Percentiles rank a stretch among this genome's conserved stretches.
These are phyloP conservation scores for Candida sp. DNA, from an alignment of 1,139 yeast genomes.

Conservation along the genomic window DNA sequence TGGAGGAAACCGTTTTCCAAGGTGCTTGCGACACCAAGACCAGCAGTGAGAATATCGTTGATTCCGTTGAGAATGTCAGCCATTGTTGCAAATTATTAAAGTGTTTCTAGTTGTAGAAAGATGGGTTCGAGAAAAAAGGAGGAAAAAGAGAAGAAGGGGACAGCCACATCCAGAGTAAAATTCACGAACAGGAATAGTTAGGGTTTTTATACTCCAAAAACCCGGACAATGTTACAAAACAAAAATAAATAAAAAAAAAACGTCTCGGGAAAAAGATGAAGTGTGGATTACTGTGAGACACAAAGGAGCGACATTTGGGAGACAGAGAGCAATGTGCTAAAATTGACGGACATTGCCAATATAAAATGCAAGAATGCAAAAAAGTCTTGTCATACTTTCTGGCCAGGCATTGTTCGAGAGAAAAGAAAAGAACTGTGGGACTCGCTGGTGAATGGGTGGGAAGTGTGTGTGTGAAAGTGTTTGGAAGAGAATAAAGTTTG, in stretches of 20 bases:
- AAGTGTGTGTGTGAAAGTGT: too few species aligned
- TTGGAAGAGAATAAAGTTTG: not conserved
- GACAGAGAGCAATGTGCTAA: not conserved
- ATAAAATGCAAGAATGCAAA: not conserved
- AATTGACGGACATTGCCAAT: not conserved
- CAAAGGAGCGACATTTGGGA: not conserved
- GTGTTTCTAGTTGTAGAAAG: not conserved
- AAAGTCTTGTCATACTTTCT: not conserved
- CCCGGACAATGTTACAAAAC: not conserved
- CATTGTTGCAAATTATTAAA: constrained; percentile 5
- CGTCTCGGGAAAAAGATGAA: not conserved
- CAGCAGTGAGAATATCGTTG: constrained; percentile 15
- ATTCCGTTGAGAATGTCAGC: constrained; percentile 15
- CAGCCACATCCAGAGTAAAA: not conserved
- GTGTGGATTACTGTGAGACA: not conserved
- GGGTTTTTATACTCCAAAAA: not conserved
- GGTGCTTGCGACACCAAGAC: constrained; percentile 17
- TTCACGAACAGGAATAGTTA: not conserved
- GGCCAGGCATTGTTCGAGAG: not conserved
- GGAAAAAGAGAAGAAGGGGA: not conserved
- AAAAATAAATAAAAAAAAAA: not conserved
- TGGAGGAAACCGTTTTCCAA: constrained; percentile 15
- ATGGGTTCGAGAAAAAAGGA: not conserved
- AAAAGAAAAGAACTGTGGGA: too few species aligned
- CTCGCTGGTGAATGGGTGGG: too few species aligned